phyloP scores from a whole-genome alignment of 2,329 filamentous ascomycete species.

The Sclerotinia sclerotiorum region DNA sequence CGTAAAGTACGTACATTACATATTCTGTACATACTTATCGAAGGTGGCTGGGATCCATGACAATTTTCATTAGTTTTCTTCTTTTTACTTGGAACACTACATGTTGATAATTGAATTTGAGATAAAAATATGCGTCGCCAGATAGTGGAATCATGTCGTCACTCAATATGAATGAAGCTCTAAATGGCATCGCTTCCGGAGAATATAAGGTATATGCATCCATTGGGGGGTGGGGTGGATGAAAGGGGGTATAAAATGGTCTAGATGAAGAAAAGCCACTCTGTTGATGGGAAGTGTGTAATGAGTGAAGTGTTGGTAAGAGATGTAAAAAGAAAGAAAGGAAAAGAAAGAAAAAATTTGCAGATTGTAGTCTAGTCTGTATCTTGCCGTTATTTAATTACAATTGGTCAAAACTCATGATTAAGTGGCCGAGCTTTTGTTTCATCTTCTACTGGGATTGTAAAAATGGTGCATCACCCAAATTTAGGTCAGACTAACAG shows the following conservation, averaged over 20 bases:
- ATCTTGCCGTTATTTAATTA: not conserved
- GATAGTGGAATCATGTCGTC: constrained; percentile 9
- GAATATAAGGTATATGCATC: not conserved
- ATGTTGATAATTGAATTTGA: not conserved
- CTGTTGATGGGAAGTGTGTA: not conserved
- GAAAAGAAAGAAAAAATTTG: too few species aligned
- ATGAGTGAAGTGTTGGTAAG: not conserved
- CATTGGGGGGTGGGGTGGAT: not conserved
- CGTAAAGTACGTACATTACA: constrained; percentile 7
- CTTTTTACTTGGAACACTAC: not conserved
- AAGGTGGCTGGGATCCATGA: constrained; percentile 2
- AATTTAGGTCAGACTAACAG: constrained; percentile 1
- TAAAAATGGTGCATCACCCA: constrained; percentile 1
- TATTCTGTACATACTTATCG: not conserved
- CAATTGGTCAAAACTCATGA: constrained; percentile 3
- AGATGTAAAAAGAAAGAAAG: not conserved
- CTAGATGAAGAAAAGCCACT: not conserved
- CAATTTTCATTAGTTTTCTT: not conserved
- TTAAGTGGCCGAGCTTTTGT: constrained; percentile 14
- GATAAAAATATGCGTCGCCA: not conserved
- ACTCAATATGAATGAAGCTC: constrained; percentile 1
- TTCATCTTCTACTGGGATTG: constrained; percentile 23
- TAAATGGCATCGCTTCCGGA: constrained; percentile 13
- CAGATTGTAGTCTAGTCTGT: not conserved
- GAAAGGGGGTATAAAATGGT: not conserved